Percentiles rank a stretch among this genome's conserved stretches.
Conservation (phyloP, 2,329 filamentous ascomycete genomes). For the Colletotrichum musae region DNA sequence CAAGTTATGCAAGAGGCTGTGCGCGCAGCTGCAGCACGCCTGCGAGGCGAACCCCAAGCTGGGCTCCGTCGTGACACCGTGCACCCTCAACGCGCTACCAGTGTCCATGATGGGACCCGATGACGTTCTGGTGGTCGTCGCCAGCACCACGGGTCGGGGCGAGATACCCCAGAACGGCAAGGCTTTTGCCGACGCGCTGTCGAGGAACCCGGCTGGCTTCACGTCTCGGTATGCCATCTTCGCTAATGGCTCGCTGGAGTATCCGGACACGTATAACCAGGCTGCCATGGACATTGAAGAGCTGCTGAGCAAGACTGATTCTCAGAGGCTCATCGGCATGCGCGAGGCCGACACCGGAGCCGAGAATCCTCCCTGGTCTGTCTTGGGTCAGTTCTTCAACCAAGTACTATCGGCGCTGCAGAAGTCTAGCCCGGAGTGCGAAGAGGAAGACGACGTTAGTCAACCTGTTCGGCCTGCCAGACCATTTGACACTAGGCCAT, state of each 20-base stretch:
- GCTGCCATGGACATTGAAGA: slow-evolving; percentile 37
- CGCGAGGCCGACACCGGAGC: slow-evolving; percentile 33
- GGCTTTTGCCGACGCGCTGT: slow-evolving; percentile 32
- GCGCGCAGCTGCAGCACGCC: slow-evolving; percentile 39
- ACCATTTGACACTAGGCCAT: slow-evolving; percentile 36
- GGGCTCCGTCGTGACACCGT: slow-evolving; percentile 32
- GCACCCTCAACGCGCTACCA: slow-evolving; percentile 38
- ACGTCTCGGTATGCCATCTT: slow-evolving; percentile 36
- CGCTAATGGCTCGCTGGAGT: slow-evolving; percentile 36
- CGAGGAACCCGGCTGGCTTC: slow-evolving; percentile 24
- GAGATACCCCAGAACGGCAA: slow-evolving; percentile 39
- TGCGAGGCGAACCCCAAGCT: slow-evolving; percentile 35
- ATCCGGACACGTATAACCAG: slow-evolving; percentile 37
- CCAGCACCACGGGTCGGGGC: slow-evolving; percentile 36
- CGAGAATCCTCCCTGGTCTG: slow-evolving; percentile 37
- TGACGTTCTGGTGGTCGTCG: slow-evolving; percentile 33
- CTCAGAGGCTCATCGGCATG: slow-evolving; percentile 35
- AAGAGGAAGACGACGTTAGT: neutral
- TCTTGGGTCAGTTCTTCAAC: slow-evolving; percentile 33
- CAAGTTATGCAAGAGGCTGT: slow-evolving; percentile 40
- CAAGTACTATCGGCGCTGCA: slow-evolving; percentile 35
- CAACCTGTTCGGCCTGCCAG: slow-evolving; percentile 17
- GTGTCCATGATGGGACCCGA: slow-evolving; percentile 28
- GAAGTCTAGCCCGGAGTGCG: slow-evolving; percentile 11
- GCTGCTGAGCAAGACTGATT: slow-evolving; percentile 28